Conservation (phyloP, 2,329 filamentous ascomycete species). For the Davidsoniella australis region DNA sequence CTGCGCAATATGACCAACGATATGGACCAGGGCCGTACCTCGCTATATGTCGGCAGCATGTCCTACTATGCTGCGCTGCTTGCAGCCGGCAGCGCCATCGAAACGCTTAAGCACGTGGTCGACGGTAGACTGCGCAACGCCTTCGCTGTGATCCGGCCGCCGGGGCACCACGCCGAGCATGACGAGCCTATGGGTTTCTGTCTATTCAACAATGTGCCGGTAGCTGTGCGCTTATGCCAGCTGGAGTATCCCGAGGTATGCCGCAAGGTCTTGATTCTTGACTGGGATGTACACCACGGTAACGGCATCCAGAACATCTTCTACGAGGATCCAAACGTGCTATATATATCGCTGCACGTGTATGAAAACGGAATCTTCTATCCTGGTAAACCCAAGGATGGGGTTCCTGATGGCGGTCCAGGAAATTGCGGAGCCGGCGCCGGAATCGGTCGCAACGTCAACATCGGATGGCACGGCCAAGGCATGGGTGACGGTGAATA, state of each 20-base stretch:
- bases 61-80: conserved; percentile 68
- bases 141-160: conserved; percentile 86
- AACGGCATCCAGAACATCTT: conserved; percentile 96
- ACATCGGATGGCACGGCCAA: conserved; percentile 50
- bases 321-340: conserved; percentile 81
- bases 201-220: conserved; percentile 92
- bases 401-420: conserved; percentile 42
- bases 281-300: conserved; percentile 72
- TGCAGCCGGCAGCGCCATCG: conserved; percentile 83
- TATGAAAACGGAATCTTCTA: conserved; percentile 76
- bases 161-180: conserved; percentile 85
- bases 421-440: conserved; percentile 39
- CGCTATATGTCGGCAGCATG: conserved; percentile 67
- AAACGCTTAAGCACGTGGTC: conserved; percentile 86
- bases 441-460: conserved; percentile 45
- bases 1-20: conserved; percentile 48
- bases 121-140: conserved; percentile 75
- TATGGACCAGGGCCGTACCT: conserved; percentile 50
- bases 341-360: conserved; percentile 91
- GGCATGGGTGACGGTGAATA: conserved; percentile 95
- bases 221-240: conserved; percentile 80
- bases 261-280: conserved; percentile 78
- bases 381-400: conserved; percentile 46
- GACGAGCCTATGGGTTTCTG: conserved; percentile 85
- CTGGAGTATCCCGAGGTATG: conserved; percentile 61